Percentiles rank a stretch among this genome's conserved stretches.
Conservation (phyloP, 2,329 filamentous ascomycete genomes). For the Aspergillus novoparasiticus region DNA sequence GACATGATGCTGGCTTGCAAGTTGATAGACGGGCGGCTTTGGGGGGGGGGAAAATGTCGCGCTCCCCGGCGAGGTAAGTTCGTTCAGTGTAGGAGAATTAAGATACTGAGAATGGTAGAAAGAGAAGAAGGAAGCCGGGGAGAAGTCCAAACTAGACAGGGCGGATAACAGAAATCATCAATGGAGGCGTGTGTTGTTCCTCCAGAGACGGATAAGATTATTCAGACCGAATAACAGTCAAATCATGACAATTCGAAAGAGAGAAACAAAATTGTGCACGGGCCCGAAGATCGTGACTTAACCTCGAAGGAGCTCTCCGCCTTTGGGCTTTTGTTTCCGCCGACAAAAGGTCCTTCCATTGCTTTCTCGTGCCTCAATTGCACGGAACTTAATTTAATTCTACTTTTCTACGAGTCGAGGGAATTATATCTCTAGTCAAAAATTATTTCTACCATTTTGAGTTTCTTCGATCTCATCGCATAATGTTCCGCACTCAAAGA, state of each 20-base stretch:
- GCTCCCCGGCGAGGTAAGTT: slow-evolving; percentile 27
- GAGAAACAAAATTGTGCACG: slow-evolving; percentile 43
- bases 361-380: slow-evolving; percentile 2
- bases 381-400: not conserved
- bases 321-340: slow-evolving; percentile 23
- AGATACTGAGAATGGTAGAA: slow-evolving; percentile 12
- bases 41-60: slow-evolving; percentile 21
- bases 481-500: slow-evolving; percentile 38
- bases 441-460: not conserved
- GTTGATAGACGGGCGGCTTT: slow-evolving; percentile 8
- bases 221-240: slow-evolving; percentile 15
- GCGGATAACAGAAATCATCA: slow-evolving; percentile 17
- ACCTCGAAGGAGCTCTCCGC: slow-evolving; percentile 14
- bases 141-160: slow-evolving; percentile 10
- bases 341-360: slow-evolving; percentile 3
- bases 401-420: not conserved
- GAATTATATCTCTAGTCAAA: not conserved
- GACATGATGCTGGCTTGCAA: slow-evolving; percentile 39
- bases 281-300: slow-evolving; percentile 25
- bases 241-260: slow-evolving; percentile 16
- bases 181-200: slow-evolving; percentile 21
- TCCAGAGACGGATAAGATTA: slow-evolving; percentile 8
- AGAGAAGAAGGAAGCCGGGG: slow-evolving; percentile 3
- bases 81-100: slow-evolving; percentile 21
- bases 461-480: slow-evolving; percentile 2